Evolutionary conservation across 495 filamentous ascomycete species (phyloP).

Genomic region (Aspergillus avenaceus): DNA sequence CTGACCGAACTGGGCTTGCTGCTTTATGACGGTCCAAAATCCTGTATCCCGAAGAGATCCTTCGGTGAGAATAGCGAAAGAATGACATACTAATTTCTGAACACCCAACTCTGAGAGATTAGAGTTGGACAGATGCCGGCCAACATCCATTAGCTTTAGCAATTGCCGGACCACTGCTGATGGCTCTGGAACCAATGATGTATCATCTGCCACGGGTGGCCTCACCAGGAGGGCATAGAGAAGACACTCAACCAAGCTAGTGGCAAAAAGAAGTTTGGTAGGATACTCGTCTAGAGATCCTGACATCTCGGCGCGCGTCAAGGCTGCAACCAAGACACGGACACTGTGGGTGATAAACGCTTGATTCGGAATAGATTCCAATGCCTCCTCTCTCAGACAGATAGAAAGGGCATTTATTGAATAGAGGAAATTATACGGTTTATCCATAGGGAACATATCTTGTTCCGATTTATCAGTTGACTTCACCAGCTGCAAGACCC

Average conservation of each 20-base stretch:
- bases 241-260: constrained; percentile 35
- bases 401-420: constrained; percentile 59
- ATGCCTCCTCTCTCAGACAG: constrained; percentile 43
- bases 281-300: constrained; percentile 13
- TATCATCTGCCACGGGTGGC: constrained; percentile 6
- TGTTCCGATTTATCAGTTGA: constrained; percentile 47
- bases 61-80: constrained; percentile 62
- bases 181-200: constrained; percentile 16
- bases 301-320: constrained; percentile 34
- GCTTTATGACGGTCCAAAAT: constrained; percentile 58
- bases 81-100: constrained; percentile 44
- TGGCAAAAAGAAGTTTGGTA: constrained; percentile 26
- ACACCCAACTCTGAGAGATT: constrained; percentile 9
- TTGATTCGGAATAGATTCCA: constrained; percentile 31
- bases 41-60: constrained; percentile 53
- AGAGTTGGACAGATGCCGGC: constrained; percentile 9
- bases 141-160: constrained; percentile 27
- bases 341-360: constrained; percentile 44
- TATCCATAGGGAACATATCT: constrained; percentile 61
- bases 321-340: constrained; percentile 31
- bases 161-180: constrained; percentile 24
- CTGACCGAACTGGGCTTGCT: constrained; percentile 35
- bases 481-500: constrained; percentile 54
- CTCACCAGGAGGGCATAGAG: constrained; percentile 26
- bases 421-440: constrained; percentile 73